Evolutionary conservation across 129 eudicot species (phyloP).

Genomic region (Solidago caesia): DNA sequence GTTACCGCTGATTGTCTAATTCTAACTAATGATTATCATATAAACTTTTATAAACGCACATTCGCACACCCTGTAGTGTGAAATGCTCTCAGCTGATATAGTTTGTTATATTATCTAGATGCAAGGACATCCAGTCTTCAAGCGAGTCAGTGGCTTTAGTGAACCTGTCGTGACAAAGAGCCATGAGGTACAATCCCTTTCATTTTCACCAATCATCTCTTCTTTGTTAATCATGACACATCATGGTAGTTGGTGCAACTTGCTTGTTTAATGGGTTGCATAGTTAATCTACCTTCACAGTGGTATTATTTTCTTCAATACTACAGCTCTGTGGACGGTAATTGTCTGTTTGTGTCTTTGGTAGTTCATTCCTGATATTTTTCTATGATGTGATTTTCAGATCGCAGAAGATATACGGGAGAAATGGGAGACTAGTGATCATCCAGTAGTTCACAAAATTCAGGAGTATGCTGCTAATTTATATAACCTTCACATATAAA

Average conservation of each 20-base stretch:
- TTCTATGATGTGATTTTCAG: slow-evolving; percentile 42
- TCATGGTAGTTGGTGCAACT: neutral
- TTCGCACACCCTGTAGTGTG: neutral
- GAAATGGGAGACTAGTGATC: slow-evolving; percentile 92
- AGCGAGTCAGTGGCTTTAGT: slow-evolving; percentile 69
- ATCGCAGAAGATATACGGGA: slow-evolving; percentile 91
- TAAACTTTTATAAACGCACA: neutral
- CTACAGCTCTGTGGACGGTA: neutral
- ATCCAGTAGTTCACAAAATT: slow-evolving; percentile 87
- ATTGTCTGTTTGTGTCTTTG: neutral
- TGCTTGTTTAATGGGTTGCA: neutral
- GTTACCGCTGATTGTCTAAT: neutral
- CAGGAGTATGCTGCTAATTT: slow-evolving; percentile 64
- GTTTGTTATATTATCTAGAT: slow-evolving; percentile 41
- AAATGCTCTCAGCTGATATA: slow-evolving; percentile 13
- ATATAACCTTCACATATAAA: neutral
- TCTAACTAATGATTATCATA: neutral
- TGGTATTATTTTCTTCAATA: neutral
- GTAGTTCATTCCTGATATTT: slow-evolving; percentile 2
- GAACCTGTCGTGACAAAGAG: slow-evolving; percentile 85
- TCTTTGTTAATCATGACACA: neutral
- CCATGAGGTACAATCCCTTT: slow-evolving; percentile 67
- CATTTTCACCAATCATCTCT: neutral
- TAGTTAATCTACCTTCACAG: neutral
- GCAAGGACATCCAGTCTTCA: slow-evolving; percentile 78